Evolutionary conservation across 495 filamentous ascomycete genomes (phyloP).

Genomic region (Entonaema liquescens): DNA sequence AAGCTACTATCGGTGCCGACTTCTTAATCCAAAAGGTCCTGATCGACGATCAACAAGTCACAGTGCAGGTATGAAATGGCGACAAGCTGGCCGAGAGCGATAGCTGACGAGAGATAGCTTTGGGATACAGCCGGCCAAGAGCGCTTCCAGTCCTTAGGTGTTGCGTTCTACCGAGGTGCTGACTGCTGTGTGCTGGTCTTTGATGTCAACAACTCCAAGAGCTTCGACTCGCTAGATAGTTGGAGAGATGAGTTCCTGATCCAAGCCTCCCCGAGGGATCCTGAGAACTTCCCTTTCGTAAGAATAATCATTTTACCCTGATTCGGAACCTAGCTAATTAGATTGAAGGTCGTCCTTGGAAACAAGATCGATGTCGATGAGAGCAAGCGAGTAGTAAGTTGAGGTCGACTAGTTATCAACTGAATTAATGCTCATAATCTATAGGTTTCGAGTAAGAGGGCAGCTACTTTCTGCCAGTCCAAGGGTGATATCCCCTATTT

Average conservation of each 20-base stretch:
- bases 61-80: conserved; percentile 83
- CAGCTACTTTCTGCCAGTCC: conserved; percentile 96
- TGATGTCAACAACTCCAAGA: conserved; percentile 99
- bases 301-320: conserved; percentile 43
- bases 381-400: conserved; percentile 85
- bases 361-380: conserved; percentile 99
- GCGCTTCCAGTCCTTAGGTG: conserved; percentile 95
- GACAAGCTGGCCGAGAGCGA: conserved; percentile 4
- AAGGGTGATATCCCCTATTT: conserved; percentile 98
- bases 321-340: conserved; percentile 12
- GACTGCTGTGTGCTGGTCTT: conserved; percentile 99
- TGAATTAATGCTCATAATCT: conserved; percentile 21
- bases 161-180: conserved; percentile 97
- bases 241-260: conserved; percentile 99
- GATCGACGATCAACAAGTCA: conserved; percentile 95
- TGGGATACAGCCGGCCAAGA: conserved; percentile 99
- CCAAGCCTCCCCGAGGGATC: conserved; percentile 94
- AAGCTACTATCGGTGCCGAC: conserved; percentile 98
- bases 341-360: conserved; percentile 67
- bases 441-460: conserved; percentile 90
- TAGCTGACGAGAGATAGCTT: conserved; percentile 64
- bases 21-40: conserved; percentile 98
- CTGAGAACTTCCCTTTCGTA: conserved; percentile 98
- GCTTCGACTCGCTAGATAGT: conserved; percentile 96
- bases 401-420: not conserved